phyloP scores from a whole-genome alignment of 1,284 basidiomycete species.

The Cutaneotrichosporon cavernicola region DNA sequence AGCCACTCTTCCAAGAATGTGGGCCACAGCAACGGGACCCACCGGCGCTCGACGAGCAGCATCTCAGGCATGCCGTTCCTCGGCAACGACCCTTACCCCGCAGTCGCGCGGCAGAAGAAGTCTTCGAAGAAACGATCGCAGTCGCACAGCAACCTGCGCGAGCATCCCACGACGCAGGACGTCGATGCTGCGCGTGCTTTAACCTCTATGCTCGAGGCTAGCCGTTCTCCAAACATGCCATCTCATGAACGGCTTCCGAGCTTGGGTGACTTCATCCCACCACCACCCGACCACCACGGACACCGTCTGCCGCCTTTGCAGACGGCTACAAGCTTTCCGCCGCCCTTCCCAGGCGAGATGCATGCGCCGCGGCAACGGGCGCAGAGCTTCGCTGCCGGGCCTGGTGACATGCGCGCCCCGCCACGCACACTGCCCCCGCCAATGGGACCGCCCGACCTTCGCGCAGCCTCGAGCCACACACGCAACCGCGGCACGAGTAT shows the following conservation, averaged over 20 bases:
- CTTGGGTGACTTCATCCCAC: conserved; percentile 5
- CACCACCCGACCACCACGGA: background rate
- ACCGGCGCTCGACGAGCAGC: conserved; percentile 22
- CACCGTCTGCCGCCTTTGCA: conserved; percentile 18
- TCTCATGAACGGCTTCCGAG: conserved; percentile 9
- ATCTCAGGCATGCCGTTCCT: conserved; percentile 21
- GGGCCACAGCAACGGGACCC: conserved; percentile 17
- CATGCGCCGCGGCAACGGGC: conserved; percentile 22
- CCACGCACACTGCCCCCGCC: conserved; percentile 11
- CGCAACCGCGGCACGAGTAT: conserved; percentile 22
- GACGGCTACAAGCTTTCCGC: conserved; percentile 6
- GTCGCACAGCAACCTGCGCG: conserved; percentile 39
- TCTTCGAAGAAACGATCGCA: conserved; percentile 43
- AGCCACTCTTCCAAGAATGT: background rate
- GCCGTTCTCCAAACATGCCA: conserved; percentile 17
- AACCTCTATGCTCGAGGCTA: conserved; percentile 44
- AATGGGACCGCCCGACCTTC: conserved; percentile 6
- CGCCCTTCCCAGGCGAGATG: conserved; percentile 19
- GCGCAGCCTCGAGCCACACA: conserved; percentile 14
- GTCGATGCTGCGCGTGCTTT: conserved; percentile 50
- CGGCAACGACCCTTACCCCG: conserved; percentile 24
- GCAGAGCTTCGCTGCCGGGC: conserved; percentile 22
- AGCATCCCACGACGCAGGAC: conserved; percentile 41
- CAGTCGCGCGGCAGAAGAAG: conserved; percentile 23
- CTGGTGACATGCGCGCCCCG: conserved; percentile 13